Evolutionary conservation across 257 asterid genomes (phyloP).

Genomic region (Avicennia marina): DNA sequence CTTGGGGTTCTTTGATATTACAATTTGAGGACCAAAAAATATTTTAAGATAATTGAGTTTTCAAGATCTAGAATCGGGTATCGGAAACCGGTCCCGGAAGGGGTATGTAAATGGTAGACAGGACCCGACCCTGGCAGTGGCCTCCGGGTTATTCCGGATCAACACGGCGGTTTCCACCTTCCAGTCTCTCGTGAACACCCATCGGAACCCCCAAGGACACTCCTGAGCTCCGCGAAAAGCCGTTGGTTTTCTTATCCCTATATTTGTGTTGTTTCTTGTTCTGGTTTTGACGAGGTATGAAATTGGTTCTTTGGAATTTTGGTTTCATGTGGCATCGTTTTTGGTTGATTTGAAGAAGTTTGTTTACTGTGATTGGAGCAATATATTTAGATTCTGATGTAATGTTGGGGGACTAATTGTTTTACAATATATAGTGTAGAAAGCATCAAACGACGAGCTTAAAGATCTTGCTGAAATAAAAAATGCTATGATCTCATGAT

Average conservation of each 20-base stretch:
- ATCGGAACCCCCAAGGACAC: constrained; percentile 94
- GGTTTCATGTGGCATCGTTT: too few relatives aligned
- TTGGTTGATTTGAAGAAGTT: too few relatives aligned
- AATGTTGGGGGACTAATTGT: too few relatives aligned
- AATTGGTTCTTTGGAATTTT: too few relatives aligned
- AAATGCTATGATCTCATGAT: too few relatives aligned
- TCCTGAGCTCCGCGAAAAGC: constrained; percentile 86
- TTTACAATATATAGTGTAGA: too few relatives aligned
- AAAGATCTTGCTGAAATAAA: too few relatives aligned
- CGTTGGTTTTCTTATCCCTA: constrained; percentile 39
- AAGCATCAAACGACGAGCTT: too few relatives aligned
- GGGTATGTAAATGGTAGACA: constrained; percentile 56
- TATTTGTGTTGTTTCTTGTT: background rate
- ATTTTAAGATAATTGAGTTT: constrained; percentile 79
- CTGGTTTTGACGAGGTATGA: too few relatives aligned
- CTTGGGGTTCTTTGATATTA: constrained; percentile 18
- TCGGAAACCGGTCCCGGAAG: constrained; percentile 52
- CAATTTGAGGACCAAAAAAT: background rate
- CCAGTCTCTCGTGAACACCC: constrained; percentile 83
- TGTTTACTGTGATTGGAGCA: too few relatives aligned
- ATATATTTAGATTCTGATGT: too few relatives aligned
- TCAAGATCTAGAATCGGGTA: constrained; percentile 85
- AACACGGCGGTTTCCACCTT: constrained; percentile 82
- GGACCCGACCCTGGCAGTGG: constrained; percentile 85
- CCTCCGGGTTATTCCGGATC: constrained; percentile 84